phyloP scores from a whole-genome alignment of 2,329 filamentous ascomycete genomes.

The Diaporthe vexans region DNA sequence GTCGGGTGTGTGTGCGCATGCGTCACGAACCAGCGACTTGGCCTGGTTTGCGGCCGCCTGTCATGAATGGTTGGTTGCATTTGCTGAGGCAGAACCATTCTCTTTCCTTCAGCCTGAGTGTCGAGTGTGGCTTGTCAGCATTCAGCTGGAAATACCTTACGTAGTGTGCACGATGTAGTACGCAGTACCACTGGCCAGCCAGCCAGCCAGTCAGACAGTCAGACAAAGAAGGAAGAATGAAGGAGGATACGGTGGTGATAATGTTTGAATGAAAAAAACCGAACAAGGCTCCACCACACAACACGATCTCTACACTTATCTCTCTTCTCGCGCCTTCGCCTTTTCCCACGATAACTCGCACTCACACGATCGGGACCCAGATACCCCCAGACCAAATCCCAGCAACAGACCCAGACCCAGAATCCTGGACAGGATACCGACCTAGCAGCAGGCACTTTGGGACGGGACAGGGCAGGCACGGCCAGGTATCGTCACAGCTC shows the following conservation, averaged over 20 bases:
- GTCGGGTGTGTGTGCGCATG: neutral
- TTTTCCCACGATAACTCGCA: neutral
- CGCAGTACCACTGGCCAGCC: neutral
- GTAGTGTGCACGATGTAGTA: neutral
- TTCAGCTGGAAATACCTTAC: conserved; percentile 1
- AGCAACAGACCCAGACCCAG: neutral
- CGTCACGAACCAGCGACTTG: conserved; percentile 33
- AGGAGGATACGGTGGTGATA: neutral
- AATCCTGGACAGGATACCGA: conserved; percentile 3
- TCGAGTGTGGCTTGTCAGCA: conserved; percentile 20
- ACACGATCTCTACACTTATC: neutral
- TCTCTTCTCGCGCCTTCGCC: conserved; percentile 20
- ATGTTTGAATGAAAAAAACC: conserved; percentile 15
- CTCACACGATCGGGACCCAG: conserved; percentile 6
- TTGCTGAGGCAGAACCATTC: neutral
- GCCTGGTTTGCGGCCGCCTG: conserved; percentile 18
- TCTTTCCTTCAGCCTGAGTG: conserved; percentile 9
- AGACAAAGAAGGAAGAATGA: neutral
- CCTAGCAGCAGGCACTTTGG: neutral
- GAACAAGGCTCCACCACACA: conserved; percentile 19
- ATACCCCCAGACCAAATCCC: neutral
- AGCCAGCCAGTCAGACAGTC: neutral
- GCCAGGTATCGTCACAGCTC: conserved; percentile 26
- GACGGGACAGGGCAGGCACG: conserved; percentile 10
- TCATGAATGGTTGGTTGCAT: neutral